Percentiles rank a stretch among this genome's conserved stretches.
Evolutionary conservation across 805 yeast genomes (phyloP).

Genomic region (Jamesozyma hellenica): DNA sequence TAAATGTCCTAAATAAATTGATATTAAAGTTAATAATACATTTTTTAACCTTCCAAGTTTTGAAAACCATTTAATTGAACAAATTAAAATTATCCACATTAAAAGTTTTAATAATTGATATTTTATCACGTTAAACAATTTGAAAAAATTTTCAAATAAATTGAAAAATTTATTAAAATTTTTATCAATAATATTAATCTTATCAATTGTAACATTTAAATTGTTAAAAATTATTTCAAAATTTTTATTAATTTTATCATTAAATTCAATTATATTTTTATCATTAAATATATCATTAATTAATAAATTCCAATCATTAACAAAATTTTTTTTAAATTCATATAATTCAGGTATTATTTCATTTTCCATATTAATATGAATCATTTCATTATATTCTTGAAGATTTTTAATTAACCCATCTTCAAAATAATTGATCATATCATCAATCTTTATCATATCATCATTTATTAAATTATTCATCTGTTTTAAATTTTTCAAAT

Average conservation of each 20-base stretch:
- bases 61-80: background rate
- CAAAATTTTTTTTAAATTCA: constrained; percentile 12
- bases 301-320: constrained; percentile 7
- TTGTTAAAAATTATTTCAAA: background rate
- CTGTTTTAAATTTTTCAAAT: background rate
- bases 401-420: background rate
- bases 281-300: constrained; percentile 5
- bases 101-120: background rate
- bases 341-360: background rate
- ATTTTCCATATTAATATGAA: background rate
- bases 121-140: background rate
- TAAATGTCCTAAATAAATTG: background rate
- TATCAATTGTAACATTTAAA: constrained; percentile 1
- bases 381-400: constrained; percentile 1
- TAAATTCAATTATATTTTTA: constrained; percentile 14
- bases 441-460: background rate
- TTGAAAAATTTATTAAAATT: background rate
- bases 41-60: background rate
- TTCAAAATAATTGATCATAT: background rate
- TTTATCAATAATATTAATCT: constrained; percentile 1
- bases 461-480: background rate
- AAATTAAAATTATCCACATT: background rate
- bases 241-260: background rate
- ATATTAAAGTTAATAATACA: background rate
- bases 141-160: background rate